Base-by-base conservation (phyloP, 2,329 filamentous ascomycete species). In the Alternaria arborescens region DNA sequence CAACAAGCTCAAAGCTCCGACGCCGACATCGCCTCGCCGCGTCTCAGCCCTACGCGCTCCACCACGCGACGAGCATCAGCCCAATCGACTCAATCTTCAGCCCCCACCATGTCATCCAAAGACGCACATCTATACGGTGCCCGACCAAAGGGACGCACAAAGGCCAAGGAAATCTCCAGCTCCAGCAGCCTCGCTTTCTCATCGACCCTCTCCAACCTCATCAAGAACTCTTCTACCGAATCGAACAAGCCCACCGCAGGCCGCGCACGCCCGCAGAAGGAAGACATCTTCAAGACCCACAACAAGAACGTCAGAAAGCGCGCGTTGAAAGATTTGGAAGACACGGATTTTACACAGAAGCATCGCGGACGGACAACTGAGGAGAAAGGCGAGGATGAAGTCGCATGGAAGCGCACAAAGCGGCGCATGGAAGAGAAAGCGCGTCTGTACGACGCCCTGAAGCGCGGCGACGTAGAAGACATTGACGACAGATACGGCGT, bases 391-490 rank as follows among this genome's bases (percentile, higher is more conserved):
- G 81, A 90, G 28, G 88, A 91, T 67, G 81, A 83, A 14, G 82
- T 81, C 10, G 80, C 83, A 18, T 82, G 87, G 74, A 82, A 86
- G 82, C 87, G 91, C 58, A 90, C 92, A 22, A 91, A 89, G 77
- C 87, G 89, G 66, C 91, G 89, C 73, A 92, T 99, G 89, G 89
- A 96, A 74, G 90, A 93, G 80, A 99, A 99, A 79, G 93, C 92
- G 4, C 87, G 91, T 5, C 81, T 95, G 2, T 99, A 99, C 79
- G 89, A 91, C 7, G 91, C 92, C 38, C 90, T 99, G 88, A 97
- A 97, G 79, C 86, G 91, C 34, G 94, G 94, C n/a, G 90, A 97
- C 73, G 63, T 83, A 42, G 86, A 91, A 67, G 86, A 89, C 73
- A 82, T 87, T 69, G 82, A 87, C 42, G 87, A 89, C 68, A 85